These are phyloP conservation scores for Malus hybrid DNA, from an alignment of 331 rosid species.

Conservation along the genomic window DNA sequence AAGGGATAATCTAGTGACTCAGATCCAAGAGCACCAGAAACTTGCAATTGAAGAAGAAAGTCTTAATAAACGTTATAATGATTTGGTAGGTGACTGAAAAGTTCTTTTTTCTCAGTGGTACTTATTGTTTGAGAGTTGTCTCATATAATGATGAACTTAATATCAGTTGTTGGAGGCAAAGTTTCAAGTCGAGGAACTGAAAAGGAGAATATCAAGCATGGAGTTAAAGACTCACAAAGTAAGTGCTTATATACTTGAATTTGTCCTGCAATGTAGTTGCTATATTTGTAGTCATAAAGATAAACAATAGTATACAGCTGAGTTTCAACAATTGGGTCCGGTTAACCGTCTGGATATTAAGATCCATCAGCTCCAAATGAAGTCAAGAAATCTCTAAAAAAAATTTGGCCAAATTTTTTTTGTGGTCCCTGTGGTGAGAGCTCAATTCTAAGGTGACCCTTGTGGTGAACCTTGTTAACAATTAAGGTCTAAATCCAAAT, in stretches of 20 bases:
- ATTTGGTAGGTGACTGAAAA: conserved; percentile 34
- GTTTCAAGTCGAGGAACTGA: conserved; percentile 48
- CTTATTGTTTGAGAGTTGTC: background rate
- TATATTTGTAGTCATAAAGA: background rate
- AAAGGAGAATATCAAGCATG: conserved; percentile 37
- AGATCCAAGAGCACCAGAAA: conserved; percentile 47
- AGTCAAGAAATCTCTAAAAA: background rate
- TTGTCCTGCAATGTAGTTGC: conserved; percentile 1
- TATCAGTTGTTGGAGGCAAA: conserved; percentile 46
- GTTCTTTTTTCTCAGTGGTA: conserved; percentile 9
- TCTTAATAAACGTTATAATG: conserved; percentile 30
- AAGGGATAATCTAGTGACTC: conserved; percentile 41
- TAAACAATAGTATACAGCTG: background rate
- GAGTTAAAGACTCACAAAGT: conserved; percentile 54
- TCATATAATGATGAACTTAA: background rate
- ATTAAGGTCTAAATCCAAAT: too few species aligned
- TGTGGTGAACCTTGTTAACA: too few species aligned
- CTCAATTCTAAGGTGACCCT: too few species aligned
- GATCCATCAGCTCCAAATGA: background rate
- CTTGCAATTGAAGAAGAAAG: conserved; percentile 35
- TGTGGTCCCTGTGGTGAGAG: too few species aligned
- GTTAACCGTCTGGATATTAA: background rate
- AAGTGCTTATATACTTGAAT: conserved; percentile 16
- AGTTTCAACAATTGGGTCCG: background rate
- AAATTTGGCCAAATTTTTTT: too few species aligned